Conservation (phyloP, 2,329 filamentous ascomycete genomes). For the Colletotrichum sansevieriae region DNA sequence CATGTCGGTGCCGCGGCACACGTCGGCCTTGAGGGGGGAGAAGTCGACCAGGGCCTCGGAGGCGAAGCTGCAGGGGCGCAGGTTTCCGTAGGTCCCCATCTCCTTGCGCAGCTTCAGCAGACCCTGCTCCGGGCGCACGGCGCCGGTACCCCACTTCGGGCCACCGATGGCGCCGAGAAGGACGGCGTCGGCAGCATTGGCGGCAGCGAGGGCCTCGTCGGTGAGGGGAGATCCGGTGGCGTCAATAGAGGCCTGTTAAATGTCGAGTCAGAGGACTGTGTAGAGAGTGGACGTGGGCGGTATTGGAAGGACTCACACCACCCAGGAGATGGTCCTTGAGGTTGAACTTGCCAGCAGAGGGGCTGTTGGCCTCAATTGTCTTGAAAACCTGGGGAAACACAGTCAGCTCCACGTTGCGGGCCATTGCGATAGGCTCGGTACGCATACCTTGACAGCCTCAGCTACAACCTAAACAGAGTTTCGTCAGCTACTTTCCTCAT, state of each 20-base stretch:
- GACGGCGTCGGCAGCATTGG: constrained; percentile 88
- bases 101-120: constrained; percentile 93
- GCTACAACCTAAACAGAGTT: constrained; percentile 71
- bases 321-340: constrained; percentile 91
- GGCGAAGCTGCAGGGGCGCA: constrained; percentile 95
- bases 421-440: background rate
- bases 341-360: constrained; percentile 82
- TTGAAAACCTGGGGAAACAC: constrained; percentile 74
- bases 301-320: constrained; percentile 74
- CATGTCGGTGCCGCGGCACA: constrained; percentile 91
- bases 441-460: constrained; percentile 84
- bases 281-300: background rate
- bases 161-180: constrained; percentile 94
- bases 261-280: background rate
- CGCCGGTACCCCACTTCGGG: constrained; percentile 94
- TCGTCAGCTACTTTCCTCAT: constrained; percentile 32
- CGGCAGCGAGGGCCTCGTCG: constrained; percentile 83
- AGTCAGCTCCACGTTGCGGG: constrained; percentile 29
- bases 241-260: constrained; percentile 84
- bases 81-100: constrained; percentile 93
- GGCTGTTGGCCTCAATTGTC: constrained; percentile 78
- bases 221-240: constrained; percentile 83
- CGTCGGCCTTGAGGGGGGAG: constrained; percentile 87
- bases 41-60: constrained; percentile 85
- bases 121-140: constrained; percentile 91